Evolutionary conservation across 441 rosid genomes (phyloP), one percentile per base, ranked within the genome.

Genomic region (Euphorbia schlechtendalii): DNA sequence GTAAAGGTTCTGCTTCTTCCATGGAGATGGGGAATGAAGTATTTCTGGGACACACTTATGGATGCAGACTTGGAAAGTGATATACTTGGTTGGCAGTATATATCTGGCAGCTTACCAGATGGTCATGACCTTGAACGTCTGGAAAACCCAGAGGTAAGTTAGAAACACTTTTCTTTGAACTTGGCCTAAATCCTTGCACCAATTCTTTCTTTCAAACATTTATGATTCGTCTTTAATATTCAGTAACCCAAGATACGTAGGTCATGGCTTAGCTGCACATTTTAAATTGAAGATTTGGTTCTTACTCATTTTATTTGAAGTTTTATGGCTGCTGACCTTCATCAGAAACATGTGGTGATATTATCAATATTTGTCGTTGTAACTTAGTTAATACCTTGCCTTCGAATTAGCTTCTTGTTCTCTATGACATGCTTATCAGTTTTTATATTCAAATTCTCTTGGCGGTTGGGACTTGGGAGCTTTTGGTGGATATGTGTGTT

Each of bases 1-100:
- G 90, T 92, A 61, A 92, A 92, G 72, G 77, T 85, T 74, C 87
- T 89, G 70, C 92, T 87, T 68, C 90, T 87, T 59, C 96, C 96
- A 24, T 89, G 98, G 98, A 84, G 78, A 74, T 89, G 98, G 96
- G 98, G 98, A 38, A 83, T 92, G 96, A 89, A 89, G 77, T 92
- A 89, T 67, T 89, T 87, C 70, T 92, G 96, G 96, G 96, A 92
- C 80, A 87, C 92, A 0, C 92, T 92, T 67, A 66, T 92, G 74
- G 96, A 92, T 79, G 93, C 96, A 36, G 96, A 89, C 76, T 76
- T 92, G 70, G 96, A 92, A 76, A 78, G 81, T 52, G 93, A 89
- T 72, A 89, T 92, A 68, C 84, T 92, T 18, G 96, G 93, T 27
- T 92, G 96, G 98, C 98, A 92, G 74, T 92, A 92, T 73, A 86